These are phyloP conservation scores for Solanum chiquidenum DNA, from an alignment of 257 asterid species.

Conservation along the genomic window DNA sequence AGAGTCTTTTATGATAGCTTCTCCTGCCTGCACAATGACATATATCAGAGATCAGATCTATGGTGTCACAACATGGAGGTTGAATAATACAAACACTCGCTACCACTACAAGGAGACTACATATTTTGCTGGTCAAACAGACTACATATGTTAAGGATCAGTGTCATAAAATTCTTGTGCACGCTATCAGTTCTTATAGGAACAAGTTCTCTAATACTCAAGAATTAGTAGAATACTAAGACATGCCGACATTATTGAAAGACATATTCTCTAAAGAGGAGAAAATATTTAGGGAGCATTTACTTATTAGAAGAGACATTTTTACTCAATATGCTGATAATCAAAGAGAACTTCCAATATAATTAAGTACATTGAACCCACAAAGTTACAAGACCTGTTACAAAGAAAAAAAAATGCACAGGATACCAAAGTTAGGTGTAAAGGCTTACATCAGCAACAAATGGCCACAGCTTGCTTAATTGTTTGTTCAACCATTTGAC, in stretches of 20 bases:
- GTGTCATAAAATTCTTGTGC: not conserved
- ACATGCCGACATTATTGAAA: not conserved
- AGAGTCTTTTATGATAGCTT: conserved; percentile 83
- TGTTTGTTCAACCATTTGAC: conserved; percentile 98
- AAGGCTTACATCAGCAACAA: conserved; percentile 86
- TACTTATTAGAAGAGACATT: not conserved
- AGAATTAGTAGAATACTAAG: not conserved
- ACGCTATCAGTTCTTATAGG: not conserved
- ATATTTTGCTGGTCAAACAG: not conserved
- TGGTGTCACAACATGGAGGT: not conserved
- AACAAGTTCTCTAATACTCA: not conserved
- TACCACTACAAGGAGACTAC: not conserved
- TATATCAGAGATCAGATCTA: conserved; percentile 3
- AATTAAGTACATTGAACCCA: not conserved
- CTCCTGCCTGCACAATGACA: conserved; percentile 67
- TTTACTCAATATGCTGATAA: not conserved
- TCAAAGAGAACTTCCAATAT: not conserved
- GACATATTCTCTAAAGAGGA: not conserved
- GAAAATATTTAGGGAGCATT: not conserved
- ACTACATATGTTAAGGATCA: not conserved
- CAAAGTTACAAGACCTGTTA: not conserved
- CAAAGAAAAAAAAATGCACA: not conserved
- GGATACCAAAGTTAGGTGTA: not conserved
- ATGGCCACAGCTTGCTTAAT: conserved; percentile 88
- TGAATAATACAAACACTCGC: not conserved